phyloP scores from a whole-genome alignment of 2,329 filamentous ascomycete genomes.

The Gnomoniopsis smithogilvyi region DNA sequence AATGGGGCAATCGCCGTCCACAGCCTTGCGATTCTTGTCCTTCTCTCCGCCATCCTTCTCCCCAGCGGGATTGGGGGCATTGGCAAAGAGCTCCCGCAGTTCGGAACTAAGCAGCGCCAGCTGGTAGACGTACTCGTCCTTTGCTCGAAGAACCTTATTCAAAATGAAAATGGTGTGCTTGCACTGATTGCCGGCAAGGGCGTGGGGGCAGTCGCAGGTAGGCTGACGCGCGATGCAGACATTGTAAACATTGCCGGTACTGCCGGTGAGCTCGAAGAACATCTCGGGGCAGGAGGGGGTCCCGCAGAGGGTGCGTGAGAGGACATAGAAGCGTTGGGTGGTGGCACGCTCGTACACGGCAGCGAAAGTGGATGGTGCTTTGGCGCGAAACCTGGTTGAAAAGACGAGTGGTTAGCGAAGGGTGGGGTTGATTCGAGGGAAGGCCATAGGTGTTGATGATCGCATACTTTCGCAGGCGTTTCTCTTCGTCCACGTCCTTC shows the following conservation, averaged over 20 bases:
- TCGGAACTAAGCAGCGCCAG: conserved; percentile 57
- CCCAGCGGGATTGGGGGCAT: conserved; percentile 48
- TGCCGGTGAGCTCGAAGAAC: conserved; percentile 56
- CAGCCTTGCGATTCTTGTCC: conserved; percentile 40
- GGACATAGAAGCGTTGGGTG: conserved; percentile 43
- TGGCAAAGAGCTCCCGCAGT: conserved; percentile 54
- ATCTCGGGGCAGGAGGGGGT: conserved; percentile 43
- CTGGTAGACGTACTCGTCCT: conserved; percentile 56
- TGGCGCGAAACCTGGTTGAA: conserved; percentile 25
- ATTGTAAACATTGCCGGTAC: conserved; percentile 64
- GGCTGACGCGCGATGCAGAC: conserved; percentile 51
- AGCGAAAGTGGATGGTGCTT: conserved; percentile 33
- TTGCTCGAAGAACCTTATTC: conserved; percentile 56
- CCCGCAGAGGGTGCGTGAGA: conserved; percentile 35
- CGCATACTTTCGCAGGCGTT: conserved; percentile 12
- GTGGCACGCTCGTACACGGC: conserved; percentile 37
- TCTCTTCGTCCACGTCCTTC: conserved; percentile 2
- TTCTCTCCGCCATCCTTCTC: conserved; percentile 22
- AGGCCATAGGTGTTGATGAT: not conserved
- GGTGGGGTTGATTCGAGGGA: too few species aligned
- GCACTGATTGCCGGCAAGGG: conserved; percentile 53
- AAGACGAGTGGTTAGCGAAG: not conserved
- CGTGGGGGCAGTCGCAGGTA: conserved; percentile 55
- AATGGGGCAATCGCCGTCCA: conserved; percentile 55
- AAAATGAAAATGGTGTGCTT: conserved; percentile 64